Percentiles rank a stretch among this genome's conserved stretches.
phyloP scores from a whole-genome alignment of 441 rosid species.

The Mallotus japonicus region DNA sequence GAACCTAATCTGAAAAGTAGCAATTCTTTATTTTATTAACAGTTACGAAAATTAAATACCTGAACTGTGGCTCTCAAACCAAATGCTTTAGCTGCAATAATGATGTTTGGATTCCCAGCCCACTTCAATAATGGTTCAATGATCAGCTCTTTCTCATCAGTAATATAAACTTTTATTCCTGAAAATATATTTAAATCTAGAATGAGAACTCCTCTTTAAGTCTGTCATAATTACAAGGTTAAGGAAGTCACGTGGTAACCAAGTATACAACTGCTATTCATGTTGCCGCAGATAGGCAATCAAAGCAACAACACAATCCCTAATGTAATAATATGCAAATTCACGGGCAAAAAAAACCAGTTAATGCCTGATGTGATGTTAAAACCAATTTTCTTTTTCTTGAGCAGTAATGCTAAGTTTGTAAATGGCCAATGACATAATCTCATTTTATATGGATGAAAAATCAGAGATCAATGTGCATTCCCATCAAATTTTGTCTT shows the following conservation, averaged over 20 bases:
- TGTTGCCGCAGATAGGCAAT: not conserved
- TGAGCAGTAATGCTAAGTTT: too few species aligned
- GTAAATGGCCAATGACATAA: too few species aligned
- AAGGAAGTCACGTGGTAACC: not conserved
- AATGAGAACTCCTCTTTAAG: not conserved
- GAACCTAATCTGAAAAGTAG: not conserved
- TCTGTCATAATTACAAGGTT: not conserved
- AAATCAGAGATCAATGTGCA: too few species aligned
- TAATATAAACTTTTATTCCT: constrained; percentile 91
- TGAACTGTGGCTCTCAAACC: constrained; percentile 91
- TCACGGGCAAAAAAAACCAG: not conserved
- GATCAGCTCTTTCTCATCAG: constrained; percentile 94
- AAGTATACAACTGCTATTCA: not conserved
- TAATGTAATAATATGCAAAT: not conserved
- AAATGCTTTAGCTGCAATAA: constrained; percentile 75
- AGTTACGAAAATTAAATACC: constrained; percentile 43
- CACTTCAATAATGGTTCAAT: constrained; percentile 87
- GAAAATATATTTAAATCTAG: constrained; percentile 19
- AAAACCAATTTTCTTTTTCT: too few species aligned
- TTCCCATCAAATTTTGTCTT: too few species aligned
- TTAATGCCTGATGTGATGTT: not conserved
- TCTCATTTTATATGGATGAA: too few species aligned
- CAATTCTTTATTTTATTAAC: not conserved
- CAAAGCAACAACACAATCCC: not conserved
- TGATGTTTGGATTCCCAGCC: constrained; percentile 91